Conservation (phyloP, 1,284 basidiomycete species). For the Apiotrichum laibachii region DNA sequence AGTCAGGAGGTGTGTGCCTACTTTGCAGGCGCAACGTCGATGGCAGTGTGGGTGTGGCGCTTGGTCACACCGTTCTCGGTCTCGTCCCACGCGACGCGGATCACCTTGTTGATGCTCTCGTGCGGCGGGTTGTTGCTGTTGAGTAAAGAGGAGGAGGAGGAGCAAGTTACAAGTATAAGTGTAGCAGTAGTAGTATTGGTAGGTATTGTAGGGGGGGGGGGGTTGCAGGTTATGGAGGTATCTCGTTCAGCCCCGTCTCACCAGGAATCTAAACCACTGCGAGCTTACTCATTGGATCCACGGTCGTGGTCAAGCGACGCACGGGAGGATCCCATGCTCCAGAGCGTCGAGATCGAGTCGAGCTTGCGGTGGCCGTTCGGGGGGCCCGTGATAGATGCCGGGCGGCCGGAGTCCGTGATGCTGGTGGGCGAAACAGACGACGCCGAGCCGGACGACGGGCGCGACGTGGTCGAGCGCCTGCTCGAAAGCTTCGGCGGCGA, state of each 20-base stretch:
- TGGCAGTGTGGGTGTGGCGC: not conserved
- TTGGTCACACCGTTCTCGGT: not conserved
- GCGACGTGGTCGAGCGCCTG: not conserved
- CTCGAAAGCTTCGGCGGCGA: slow-evolving; percentile 22
- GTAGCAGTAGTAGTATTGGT: not conserved
- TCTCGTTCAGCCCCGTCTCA: too few relatives aligned
- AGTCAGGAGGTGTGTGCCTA: too few relatives aligned
- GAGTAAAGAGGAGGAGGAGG: not conserved
- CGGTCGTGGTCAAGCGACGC: slow-evolving; percentile 1
- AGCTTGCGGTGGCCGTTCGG: slow-evolving; percentile 5
- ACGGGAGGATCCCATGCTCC: slow-evolving; percentile 24
- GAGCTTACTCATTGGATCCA: not conserved
- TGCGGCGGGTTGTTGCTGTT: not conserved
- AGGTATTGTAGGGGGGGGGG: too few relatives aligned
- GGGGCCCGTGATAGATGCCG: not conserved
- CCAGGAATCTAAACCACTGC: too few relatives aligned
- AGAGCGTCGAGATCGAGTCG: slow-evolving; percentile 25
- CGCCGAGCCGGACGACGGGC: not conserved
- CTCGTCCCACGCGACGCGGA: slow-evolving; percentile 3
- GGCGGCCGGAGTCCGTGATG: not conserved
- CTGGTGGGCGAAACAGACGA: too few relatives aligned
- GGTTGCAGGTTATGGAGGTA: too few relatives aligned
- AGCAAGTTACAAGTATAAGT: not conserved
- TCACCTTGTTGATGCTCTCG: not conserved
- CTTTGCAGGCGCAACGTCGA: not conserved